Base-by-base conservation (phyloP, 805 yeast genomes). In the Starmerella apicola region DNA sequence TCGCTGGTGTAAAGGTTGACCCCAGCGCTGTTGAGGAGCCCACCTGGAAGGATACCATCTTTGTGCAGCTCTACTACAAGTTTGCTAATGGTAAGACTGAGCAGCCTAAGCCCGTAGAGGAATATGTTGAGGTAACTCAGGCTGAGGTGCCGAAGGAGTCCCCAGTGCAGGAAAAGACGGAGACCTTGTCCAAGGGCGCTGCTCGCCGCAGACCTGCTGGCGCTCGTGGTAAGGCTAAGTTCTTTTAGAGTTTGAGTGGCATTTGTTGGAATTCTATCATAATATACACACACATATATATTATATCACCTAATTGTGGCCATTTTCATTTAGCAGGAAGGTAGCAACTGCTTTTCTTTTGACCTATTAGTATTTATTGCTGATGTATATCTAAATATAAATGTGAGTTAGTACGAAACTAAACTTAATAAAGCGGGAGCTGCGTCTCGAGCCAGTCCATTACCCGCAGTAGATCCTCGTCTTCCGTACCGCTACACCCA, bases 11-110 rank as follows among this genome's bases (percentile, higher is more conserved):
- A 10, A 54, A 54, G 22, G 46, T 64, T 17, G 49, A 49, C 27
- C 41, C 49, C 17, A 53, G 49, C 13, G 59, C 49, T 18, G 45
- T 62, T 27, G 46, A 38, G 24, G 47, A 45, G 38, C 65, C 68
- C 21, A 44, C 49, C 4, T 50, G 63, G 54, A 28, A 37, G 31
- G 58, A 56, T 36, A 61, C 68, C 2, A 18, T 59, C 16, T 41
- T 58, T n/a, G 48, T 50, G 33, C 41, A 35, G 30, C 23, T 51
- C 2, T 29, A 49, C 32, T 28, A 32, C 30, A 41, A 39, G 22
- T 32, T 51, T 8, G 5, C 15, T 16, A 40, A 50, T 12, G 53
- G 54, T 15, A 37, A 46, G 35, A 34, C 36, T 15, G 27, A 6
- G 15, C 30, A 31, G 20, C 31, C 25, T 16, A 26, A 15, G 21